Conservation (phyloP, 1,284 basidiomycete species). For the Irpex sp. region DNA sequence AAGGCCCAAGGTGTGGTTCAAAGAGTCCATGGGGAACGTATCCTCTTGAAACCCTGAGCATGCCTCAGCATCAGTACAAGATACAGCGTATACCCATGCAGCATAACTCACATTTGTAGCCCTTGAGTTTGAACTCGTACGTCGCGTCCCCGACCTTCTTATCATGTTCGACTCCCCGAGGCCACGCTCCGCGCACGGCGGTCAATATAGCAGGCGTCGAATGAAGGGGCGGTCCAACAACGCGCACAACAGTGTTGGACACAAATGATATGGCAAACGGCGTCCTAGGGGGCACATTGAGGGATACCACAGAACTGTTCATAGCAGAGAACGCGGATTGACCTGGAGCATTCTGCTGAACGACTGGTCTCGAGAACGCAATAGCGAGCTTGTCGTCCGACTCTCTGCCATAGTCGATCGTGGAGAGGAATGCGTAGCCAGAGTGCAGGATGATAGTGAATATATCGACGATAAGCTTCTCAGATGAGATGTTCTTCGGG, state of each 20-base stretch:
- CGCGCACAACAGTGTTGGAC: constrained; percentile 62
- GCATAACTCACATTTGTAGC: constrained; percentile 62
- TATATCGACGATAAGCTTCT: constrained; percentile 67
- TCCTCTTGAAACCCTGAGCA: constrained; percentile 71
- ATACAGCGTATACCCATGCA: constrained; percentile 2
- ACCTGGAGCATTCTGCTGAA: constrained; percentile 9
- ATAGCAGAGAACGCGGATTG: constrained; percentile 6
- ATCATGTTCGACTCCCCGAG: constrained; percentile 70
- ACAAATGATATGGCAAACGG: constrained; percentile 74
- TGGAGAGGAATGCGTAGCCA: constrained; percentile 62
- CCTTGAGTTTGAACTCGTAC: constrained; percentile 78
- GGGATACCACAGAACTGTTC: constrained; percentile 21
- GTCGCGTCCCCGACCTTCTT: constrained; percentile 68
- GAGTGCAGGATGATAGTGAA: constrained; percentile 58
- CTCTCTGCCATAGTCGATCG: constrained; percentile 74
- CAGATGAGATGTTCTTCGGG: constrained; percentile 59
- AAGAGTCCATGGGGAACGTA: constrained; percentile 71
- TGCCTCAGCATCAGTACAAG: constrained; percentile 2
- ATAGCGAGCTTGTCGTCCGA: constrained; percentile 67
- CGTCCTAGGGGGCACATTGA: constrained; percentile 26
- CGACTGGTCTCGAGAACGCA: constrained; percentile 54
- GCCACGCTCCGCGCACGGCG: constrained; percentile 75
- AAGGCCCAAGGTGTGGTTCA: constrained; percentile 68
- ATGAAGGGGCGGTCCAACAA: constrained; percentile 68
- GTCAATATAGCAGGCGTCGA: constrained; percentile 75